Evolutionary conservation across 768 basidiomycete genomes (phyloP).

Genomic region (Boletus subcaerulescens): DNA sequence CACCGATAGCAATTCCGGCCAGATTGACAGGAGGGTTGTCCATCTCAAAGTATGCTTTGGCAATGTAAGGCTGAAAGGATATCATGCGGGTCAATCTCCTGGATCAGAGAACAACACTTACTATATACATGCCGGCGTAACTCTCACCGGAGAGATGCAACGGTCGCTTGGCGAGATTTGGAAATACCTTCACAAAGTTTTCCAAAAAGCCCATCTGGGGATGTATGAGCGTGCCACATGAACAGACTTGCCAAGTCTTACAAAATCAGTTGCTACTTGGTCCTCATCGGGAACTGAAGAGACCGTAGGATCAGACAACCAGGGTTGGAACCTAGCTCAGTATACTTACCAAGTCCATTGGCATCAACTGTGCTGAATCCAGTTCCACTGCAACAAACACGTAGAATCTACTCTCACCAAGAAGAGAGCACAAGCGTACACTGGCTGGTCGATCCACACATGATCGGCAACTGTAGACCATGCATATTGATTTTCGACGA

Average conservation of each 20-base stretch:
- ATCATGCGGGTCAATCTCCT: neutral
- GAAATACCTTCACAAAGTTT: constrained; percentile 73
- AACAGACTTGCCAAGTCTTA: constrained; percentile 21
- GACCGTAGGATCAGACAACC: neutral
- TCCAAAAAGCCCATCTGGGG: constrained; percentile 63
- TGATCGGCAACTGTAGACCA: constrained; percentile 54
- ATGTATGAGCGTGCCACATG: neutral
- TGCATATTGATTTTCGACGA: constrained; percentile 48
- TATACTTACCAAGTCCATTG: constrained; percentile 48
- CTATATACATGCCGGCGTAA: constrained; percentile 71
- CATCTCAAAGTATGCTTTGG: constrained; percentile 64
- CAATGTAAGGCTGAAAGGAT: constrained; percentile 64
- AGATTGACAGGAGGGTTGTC: constrained; percentile 63
- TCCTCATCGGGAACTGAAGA: constrained; percentile 55
- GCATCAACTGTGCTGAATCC: constrained; percentile 64
- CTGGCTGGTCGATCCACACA: constrained; percentile 73
- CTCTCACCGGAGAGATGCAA: constrained; percentile 69
- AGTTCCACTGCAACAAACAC: constrained; percentile 41
- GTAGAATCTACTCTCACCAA: neutral
- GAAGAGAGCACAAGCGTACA: constrained; percentile 27
- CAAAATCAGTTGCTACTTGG: constrained; percentile 51
- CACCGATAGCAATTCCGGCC: constrained; percentile 66
- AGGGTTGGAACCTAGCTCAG: neutral
- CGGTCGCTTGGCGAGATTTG: constrained; percentile 60
- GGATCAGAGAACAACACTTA: constrained; percentile 37